Evolutionary conservation across 2,329 filamentous ascomycete genomes (phyloP).

Genomic region (Didymella sp.): DNA sequence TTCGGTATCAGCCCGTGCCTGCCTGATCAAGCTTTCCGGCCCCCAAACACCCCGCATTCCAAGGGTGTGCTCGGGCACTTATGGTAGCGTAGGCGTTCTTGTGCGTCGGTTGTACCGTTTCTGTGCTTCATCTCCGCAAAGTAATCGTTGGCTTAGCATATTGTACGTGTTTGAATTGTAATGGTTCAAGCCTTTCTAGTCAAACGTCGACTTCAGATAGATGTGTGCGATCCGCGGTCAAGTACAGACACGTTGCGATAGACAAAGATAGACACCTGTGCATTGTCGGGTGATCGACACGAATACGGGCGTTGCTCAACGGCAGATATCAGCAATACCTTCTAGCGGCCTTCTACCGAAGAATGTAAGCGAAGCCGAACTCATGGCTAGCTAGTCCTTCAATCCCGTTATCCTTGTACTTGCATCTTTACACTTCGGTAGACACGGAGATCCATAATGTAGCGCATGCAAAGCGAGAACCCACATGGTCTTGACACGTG

Average conservation of each 20-base stretch:
- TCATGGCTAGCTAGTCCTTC: not conserved
- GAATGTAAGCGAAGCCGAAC: slow-evolving; percentile 3
- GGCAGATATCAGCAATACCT: slow-evolving; percentile 3
- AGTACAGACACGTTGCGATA: not conserved
- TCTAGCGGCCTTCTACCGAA: slow-evolving; percentile 8
- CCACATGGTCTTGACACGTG: not conserved
- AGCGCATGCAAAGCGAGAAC: not conserved
- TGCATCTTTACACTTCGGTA: not conserved
- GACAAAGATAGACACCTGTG: not conserved
- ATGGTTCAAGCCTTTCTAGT: too few species aligned
- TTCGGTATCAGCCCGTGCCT: slow-evolving; percentile 11
- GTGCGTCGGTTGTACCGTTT: not conserved
- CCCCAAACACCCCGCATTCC: slow-evolving; percentile 28
- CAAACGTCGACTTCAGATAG: not conserved
- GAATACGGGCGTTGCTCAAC: not conserved
- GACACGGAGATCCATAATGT: not conserved
- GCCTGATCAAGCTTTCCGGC: slow-evolving; percentile 24
- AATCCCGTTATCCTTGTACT: not conserved
- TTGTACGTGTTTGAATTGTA: too few species aligned
- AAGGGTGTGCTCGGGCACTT: slow-evolving; percentile 12
- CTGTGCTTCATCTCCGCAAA: slow-evolving; percentile 8
- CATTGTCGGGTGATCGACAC: slow-evolving; percentile 6
- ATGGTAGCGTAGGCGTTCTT: slow-evolving; percentile 16
- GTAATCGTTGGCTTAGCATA: not conserved
- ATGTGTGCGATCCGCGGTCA: not conserved